Evolutionary conservation across 306 rosid species (phyloP).

Genomic region (Inga oerstediana): DNA sequence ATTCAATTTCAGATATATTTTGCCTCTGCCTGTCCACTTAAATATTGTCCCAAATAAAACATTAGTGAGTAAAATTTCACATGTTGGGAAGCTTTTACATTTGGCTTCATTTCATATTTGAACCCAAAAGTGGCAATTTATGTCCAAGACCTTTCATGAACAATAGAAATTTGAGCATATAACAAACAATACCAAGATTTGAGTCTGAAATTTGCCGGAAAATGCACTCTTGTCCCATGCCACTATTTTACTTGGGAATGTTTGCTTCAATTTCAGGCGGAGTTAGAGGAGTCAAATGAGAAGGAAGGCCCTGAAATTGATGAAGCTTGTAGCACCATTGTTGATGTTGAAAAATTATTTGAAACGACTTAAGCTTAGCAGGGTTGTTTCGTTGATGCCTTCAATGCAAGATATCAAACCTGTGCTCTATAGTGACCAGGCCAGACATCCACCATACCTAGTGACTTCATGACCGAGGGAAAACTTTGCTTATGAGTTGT

Average conservation of each 20-base stretch:
- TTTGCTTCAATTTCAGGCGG: constrained; percentile 49
- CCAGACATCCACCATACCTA: not conserved
- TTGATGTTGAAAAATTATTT: constrained; percentile 58
- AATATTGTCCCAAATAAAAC: no score
- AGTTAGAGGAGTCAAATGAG: constrained; percentile 63
- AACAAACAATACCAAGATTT: not conserved
- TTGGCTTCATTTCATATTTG: no score
- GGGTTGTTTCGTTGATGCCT: not conserved
- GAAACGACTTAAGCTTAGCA: constrained; percentile 52
- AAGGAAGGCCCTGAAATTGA: constrained; percentile 73
- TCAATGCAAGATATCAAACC: constrained; percentile 25
- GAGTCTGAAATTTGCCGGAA: constrained; percentile 12
- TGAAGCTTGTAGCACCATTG: constrained; percentile 66
- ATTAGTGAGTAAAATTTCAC: no score
- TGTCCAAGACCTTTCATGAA: no score
- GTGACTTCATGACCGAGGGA: not conserved
- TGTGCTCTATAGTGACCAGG: constrained; percentile 7
- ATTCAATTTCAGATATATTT: no score
- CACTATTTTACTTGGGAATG: not conserved
- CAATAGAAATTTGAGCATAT: no score
- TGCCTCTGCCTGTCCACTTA: no score
- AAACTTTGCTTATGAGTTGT: constrained; percentile 13
- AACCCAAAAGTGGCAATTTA: no score
- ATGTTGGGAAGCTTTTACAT: no score
- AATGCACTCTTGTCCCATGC: not conserved